Conservation (phyloP, 208 protist species). For the Crithidia acanthocephali region DNA sequence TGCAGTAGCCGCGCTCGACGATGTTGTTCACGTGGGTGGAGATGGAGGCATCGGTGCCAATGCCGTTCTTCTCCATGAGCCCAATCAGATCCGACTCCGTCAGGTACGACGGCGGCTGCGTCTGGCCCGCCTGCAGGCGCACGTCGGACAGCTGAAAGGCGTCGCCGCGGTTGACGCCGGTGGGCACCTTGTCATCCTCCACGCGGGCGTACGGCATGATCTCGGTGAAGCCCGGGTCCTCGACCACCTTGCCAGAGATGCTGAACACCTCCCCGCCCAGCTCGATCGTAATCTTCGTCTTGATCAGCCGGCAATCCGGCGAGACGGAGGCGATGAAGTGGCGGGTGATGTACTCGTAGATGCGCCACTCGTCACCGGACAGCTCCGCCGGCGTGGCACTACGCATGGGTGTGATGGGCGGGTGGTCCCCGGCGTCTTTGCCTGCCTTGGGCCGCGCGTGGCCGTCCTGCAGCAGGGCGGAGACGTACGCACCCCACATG, state of each 20-base stretch:
- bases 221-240: conserved; percentile 84
- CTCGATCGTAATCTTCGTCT: conserved; percentile 81
- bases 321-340: conserved; percentile 92
- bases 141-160: conserved; percentile 83
- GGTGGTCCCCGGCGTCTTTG: conserved; percentile 91
- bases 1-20: conserved; percentile 92
- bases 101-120: conserved; percentile 94
- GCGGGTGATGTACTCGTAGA: conserved; percentile 91
- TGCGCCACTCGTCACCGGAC: conserved; percentile 81
- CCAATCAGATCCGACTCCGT: conserved; percentile 98
- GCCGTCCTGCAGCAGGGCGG: conserved; percentile 59
- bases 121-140: conserved; percentile 81
- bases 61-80: conserved; percentile 98
- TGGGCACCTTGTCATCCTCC: conserved; percentile 81
- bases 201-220: conserved; percentile 81
- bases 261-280: conserved; percentile 82
- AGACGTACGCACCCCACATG: conserved; percentile 81
- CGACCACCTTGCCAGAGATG: conserved; percentile 72
- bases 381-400: conserved; percentile 64
- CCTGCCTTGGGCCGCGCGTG: conserved; percentile 80
- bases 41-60: conserved; percentile 99
- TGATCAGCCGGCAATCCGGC: conserved; percentile 71
- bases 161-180: conserved; percentile 63
- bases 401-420: conserved; percentile 93
- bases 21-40: conserved; percentile 98